These are phyloP conservation scores for Talaromyces stipitatus DNA, from an alignment of 495 filamentous ascomycete species.

Conservation along the genomic window DNA sequence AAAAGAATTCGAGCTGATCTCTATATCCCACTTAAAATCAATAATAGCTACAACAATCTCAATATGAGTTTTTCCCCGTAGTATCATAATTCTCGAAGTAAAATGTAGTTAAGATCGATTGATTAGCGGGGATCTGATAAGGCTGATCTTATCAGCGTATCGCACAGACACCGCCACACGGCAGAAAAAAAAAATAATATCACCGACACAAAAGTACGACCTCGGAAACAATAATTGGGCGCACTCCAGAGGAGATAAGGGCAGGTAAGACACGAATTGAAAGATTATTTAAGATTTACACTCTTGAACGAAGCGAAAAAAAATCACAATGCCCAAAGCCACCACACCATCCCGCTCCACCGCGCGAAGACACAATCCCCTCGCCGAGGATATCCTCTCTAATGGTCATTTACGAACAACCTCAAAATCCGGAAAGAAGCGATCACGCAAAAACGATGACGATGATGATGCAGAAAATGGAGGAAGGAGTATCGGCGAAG, in stretches of 20 bases:
- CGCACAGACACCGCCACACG: slow-evolving; percentile 7
- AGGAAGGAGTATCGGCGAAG: slow-evolving; percentile 39
- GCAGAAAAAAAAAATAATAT: slow-evolving; percentile 6
- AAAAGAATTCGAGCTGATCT: background rate
- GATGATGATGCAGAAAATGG: slow-evolving; percentile 26
- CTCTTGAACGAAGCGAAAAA: background rate
- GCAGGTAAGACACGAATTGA: background rate
- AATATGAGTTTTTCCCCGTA: background rate
- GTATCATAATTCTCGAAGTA: background rate
- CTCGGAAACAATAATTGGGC: background rate
- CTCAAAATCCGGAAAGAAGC: slow-evolving; percentile 50
- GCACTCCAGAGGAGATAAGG: background rate
- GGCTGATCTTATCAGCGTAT: slow-evolving; percentile 2
- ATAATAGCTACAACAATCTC: too few species aligned
- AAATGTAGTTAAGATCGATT: background rate
- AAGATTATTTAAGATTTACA: background rate
- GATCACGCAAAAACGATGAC: slow-evolving; percentile 40
- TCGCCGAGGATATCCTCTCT: slow-evolving; percentile 63
- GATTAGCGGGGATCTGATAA: background rate
- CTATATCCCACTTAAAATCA: too few species aligned
- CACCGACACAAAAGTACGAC: background rate
- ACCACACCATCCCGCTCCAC: slow-evolving; percentile 28
- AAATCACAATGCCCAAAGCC: slow-evolving; percentile 32
- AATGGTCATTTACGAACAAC: slow-evolving; percentile 52
- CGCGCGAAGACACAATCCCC: slow-evolving; percentile 56